These are phyloP conservation scores for Hemileccinum rubropunctum DNA, from an alignment of 768 basidiomycete species.

Conservation along the genomic window DNA sequence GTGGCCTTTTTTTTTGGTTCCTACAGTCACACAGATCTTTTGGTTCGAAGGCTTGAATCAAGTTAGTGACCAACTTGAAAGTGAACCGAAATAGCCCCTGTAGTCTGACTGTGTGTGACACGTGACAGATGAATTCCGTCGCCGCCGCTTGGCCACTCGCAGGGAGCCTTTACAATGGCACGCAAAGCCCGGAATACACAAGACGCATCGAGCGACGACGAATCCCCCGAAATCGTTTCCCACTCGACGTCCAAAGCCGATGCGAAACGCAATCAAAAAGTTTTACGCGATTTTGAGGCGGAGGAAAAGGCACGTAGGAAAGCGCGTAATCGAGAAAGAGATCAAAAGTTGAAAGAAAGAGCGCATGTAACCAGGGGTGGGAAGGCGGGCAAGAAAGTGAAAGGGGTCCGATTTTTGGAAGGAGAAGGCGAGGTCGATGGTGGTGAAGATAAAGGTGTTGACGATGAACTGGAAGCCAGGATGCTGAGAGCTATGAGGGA, in stretches of 20 bases:
- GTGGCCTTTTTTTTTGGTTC: too few species aligned
- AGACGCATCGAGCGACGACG: slow-evolving; percentile 35
- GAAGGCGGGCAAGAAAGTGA: slow-evolving; percentile 10
- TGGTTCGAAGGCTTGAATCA: too few species aligned
- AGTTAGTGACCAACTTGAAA: too few species aligned
- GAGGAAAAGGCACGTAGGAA: slow-evolving; percentile 42
- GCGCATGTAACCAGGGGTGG: slow-evolving; percentile 27
- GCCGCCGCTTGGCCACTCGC: not conserved
- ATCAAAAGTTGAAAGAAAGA: slow-evolving; percentile 49
- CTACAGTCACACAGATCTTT: too few species aligned
- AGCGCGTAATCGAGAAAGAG: slow-evolving; percentile 45
- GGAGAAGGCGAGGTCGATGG: slow-evolving; percentile 24
- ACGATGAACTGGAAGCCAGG: slow-evolving; percentile 24
- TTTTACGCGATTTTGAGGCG: slow-evolving; percentile 35
- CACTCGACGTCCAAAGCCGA: slow-evolving; percentile 45
- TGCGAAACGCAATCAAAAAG: slow-evolving; percentile 36
- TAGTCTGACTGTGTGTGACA: too few species aligned
- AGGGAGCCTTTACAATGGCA: slow-evolving; percentile 9
- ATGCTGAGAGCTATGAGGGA: slow-evolving; percentile 31
- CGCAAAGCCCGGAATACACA: slow-evolving; percentile 13
- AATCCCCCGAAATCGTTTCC: slow-evolving; percentile 50
- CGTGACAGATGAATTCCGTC: too few species aligned
- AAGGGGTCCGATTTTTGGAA: slow-evolving; percentile 11
- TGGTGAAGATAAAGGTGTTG: slow-evolving; percentile 21
- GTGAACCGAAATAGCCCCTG: too few species aligned